Evolutionary conservation across 106 monocot genomes (phyloP).

Genomic region (Chionographis japonica): DNA sequence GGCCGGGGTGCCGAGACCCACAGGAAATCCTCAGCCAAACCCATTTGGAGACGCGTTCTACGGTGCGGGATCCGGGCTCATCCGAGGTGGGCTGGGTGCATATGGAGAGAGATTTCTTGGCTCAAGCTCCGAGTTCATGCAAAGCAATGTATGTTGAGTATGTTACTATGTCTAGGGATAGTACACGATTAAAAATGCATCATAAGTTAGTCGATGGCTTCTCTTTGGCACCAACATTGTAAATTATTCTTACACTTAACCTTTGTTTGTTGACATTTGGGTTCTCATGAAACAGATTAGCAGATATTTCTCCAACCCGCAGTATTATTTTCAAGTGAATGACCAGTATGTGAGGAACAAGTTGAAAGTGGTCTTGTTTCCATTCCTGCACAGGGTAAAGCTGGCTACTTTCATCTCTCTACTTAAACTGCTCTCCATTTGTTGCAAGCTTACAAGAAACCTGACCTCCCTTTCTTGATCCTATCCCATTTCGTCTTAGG

Average conservation of each 20-base stretch:
- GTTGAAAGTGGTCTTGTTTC: conserved; percentile 30
- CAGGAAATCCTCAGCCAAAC: conserved; percentile 27
- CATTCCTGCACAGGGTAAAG: conserved; percentile 42
- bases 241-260: too few relatives aligned
- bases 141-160: conserved; percentile 33
- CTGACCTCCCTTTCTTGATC: too few relatives aligned
- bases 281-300: conserved; percentile 19
- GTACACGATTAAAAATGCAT: too few relatives aligned
- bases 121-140: conserved; percentile 47
- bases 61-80: conserved; percentile 31
- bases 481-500: too few relatives aligned
- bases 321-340: conserved; percentile 48
- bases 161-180: too few relatives aligned
- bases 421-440: not conserved
- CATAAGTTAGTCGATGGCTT: too few relatives aligned
- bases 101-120: conserved; percentile 40
- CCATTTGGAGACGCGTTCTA: conserved; percentile 31
- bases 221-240: too few relatives aligned
- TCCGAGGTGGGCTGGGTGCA: conserved; percentile 34
- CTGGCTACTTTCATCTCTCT: not conserved
- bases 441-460: too few relatives aligned
- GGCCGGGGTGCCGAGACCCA: conserved; percentile 20
- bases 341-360: conserved; percentile 39
- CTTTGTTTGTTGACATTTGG: not conserved
- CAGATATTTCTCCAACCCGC: conserved; percentile 35